Evolutionary conservation across 345 rosid genomes (phyloP).

Genomic region (Carallia pectinifolia): DNA sequence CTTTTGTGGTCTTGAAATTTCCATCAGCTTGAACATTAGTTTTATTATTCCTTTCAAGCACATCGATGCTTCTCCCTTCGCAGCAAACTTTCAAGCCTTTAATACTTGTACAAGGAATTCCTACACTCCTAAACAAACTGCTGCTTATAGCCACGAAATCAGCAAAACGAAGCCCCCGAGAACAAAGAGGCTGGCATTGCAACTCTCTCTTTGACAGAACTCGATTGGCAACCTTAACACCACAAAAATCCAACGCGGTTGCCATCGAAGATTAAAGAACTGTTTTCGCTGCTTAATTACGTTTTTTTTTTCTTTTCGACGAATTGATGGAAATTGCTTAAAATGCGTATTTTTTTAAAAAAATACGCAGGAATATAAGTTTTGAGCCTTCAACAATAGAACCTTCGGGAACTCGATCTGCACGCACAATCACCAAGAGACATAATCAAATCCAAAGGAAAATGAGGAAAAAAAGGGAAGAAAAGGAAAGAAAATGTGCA

Average conservation of each 20-base stretch:
- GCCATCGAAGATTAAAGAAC: conserved; percentile 9
- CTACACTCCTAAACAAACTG: conserved; percentile 9
- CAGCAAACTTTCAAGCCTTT: conserved; percentile 38
- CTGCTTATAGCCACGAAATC: conserved; percentile 16
- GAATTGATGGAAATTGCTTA: not conserved
- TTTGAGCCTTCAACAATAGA: not conserved
- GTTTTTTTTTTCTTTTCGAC: not conserved
- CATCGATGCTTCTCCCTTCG: conserved; percentile 30
- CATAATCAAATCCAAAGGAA: no score
- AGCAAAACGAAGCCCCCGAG: conserved; percentile 18
- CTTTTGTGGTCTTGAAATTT: conserved; percentile 31
- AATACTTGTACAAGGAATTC: conserved; percentile 13
- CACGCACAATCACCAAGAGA: no score
- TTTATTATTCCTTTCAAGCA: conserved; percentile 33
- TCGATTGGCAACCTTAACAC: conserved; percentile 6
- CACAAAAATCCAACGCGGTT: conserved; percentile 25
- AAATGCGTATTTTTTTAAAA: not conserved
- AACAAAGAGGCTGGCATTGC: conserved; percentile 10
- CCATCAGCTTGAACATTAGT: conserved; percentile 12
- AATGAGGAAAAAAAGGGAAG: no score
- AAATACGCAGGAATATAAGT: not conserved
- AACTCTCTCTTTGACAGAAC: conserved; percentile 7
- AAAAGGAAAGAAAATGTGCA: not conserved
- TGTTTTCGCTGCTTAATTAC: not conserved
- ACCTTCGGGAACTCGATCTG: not conserved